A percentile compares a stretch with the other conserved stretches of the same genome.
phyloP scores from a whole-genome alignment of 139 green algal genomes.

The Nannochloris sp. region DNA sequence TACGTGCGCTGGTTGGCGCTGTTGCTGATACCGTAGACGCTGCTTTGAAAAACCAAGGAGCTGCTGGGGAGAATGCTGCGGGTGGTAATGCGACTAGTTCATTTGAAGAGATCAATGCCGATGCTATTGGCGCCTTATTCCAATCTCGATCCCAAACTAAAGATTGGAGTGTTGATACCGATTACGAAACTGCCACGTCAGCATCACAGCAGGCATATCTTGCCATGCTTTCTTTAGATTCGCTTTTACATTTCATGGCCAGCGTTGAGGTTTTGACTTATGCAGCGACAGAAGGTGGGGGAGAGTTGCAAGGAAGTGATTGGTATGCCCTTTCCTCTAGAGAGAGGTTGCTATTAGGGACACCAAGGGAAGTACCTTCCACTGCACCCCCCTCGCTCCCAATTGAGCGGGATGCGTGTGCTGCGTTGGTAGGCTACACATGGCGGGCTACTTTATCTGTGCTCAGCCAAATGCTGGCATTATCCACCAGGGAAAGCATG shows the following conservation, averaged over 20 bases:
- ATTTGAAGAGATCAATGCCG: neutral
- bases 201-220: constrained; percentile 35
- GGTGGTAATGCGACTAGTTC: neutral
- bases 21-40: constrained; percentile 29
- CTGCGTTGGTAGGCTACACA: constrained; percentile 15
- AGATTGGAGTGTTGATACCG: constrained; percentile 14
- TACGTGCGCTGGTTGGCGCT: constrained; percentile 22
- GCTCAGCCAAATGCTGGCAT: constrained; percentile 38
- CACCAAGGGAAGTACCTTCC: neutral
- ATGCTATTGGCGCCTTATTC: neutral
- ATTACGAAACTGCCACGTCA: constrained; percentile 18
- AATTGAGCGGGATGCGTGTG: constrained; percentile 5
- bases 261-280: constrained; percentile 48
- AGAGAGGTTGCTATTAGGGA: neutral
- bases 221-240: constrained; percentile 51
- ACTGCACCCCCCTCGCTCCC: neutral
- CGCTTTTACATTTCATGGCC: constrained; percentile 43
- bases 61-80: neutral
- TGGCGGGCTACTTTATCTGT: constrained; percentile 47
- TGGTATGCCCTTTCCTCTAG: neutral
- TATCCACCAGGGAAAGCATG: constrained; percentile 26
- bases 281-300: neutral
- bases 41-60: constrained; percentile 14
- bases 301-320: neutral
- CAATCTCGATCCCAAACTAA: neutral